Conservation (phyloP, 192 early-diverging fungal species). For the Backusella luteola region DNA sequence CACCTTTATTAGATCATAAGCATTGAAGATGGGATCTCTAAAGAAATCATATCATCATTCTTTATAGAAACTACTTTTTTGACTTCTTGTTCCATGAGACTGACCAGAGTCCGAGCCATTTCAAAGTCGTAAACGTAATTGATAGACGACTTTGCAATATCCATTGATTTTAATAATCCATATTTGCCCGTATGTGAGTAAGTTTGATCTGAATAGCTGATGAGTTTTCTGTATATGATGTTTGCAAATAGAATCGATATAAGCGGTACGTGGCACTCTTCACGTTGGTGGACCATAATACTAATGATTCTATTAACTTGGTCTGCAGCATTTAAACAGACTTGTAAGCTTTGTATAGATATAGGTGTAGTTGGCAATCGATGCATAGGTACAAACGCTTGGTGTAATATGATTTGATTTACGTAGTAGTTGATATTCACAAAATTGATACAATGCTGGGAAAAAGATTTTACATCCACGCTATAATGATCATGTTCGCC, state of each 20-base stretch:
- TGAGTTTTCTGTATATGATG: conserved; percentile 22
- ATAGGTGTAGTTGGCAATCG: conserved; percentile 26
- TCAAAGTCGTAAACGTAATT: conserved; percentile 37
- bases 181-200: conserved; percentile 19
- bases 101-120: conserved; percentile 26
- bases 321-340: conserved; percentile 25
- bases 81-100: conserved; percentile 28
- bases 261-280: conserved; percentile 34
- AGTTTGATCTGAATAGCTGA: conserved; percentile 20
- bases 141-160: conserved; percentile 21
- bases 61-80: not conserved
- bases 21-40: not conserved
- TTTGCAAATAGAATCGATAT: conserved; percentile 31
- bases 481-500: not conserved
- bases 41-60: not conserved
- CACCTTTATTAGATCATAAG: not conserved
- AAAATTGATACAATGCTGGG: conserved; percentile 23
- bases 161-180: conserved; percentile 25
- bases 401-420: conserved; percentile 35
- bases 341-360: conserved; percentile 27
- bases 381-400: conserved; percentile 28
- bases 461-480: conserved; percentile 14
- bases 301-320: conserved; percentile 21
- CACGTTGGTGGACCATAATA: conserved; percentile 23
- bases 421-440: conserved; percentile 32